These are phyloP conservation scores for Trichosporon faecale DNA, from an alignment of 1,284 basidiomycete species.

Conservation along the genomic window DNA sequence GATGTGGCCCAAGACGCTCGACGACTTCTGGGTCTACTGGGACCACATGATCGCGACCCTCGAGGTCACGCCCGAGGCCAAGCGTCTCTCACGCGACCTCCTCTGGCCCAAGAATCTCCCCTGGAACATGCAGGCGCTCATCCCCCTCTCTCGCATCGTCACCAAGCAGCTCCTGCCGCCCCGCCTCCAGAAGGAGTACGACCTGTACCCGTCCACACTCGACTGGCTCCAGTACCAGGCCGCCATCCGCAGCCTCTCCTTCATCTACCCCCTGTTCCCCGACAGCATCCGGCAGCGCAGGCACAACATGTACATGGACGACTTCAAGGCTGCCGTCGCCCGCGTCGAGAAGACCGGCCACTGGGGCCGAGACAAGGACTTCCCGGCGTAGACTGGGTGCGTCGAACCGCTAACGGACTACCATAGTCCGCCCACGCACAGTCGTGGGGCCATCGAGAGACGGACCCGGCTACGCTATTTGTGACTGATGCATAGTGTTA, in stretches of 20 bases:
- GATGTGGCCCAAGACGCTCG: constrained; percentile 1
- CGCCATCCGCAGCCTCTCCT: neutral
- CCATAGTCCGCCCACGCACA: neutral
- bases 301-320: neutral
- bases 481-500: neutral
- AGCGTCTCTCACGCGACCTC: neutral
- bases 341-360: neutral
- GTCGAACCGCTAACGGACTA: too few relatives aligned
- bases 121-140: neutral
- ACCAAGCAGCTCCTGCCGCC: neutral
- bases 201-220: neutral
- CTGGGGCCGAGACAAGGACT: constrained; percentile 1
- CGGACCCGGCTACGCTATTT: neutral
- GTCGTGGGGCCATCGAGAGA: neutral
- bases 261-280: neutral
- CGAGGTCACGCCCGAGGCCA: neutral
- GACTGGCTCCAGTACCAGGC: neutral
- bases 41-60: neutral
- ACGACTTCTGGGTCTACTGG: neutral
- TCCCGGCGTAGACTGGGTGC: neutral
- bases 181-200: neutral
- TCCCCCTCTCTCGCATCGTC: neutral
- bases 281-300: neutral
- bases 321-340: neutral
- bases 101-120: neutral